Percentiles rank a stretch among this genome's conserved stretches.
phyloP scores from a whole-genome alignment of 192 early-diverging fungal species.

The Coemansia guatemalensis region DNA sequence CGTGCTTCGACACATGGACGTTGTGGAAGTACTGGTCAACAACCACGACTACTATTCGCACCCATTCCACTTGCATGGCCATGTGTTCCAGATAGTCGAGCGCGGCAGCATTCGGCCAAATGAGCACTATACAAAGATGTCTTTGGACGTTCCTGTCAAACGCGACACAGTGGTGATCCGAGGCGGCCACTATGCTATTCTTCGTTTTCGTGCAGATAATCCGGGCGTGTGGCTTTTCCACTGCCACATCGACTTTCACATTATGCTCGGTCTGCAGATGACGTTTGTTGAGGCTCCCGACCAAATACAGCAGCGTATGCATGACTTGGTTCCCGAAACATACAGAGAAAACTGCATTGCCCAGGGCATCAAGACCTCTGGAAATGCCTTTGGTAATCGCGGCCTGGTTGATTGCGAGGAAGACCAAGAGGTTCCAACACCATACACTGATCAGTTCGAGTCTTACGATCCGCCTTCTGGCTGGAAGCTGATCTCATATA shows the following conservation, averaged over 20 bases:
- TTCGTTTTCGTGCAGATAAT: conserved; percentile 78
- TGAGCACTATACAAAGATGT: conserved; percentile 30
- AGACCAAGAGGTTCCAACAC: conserved; percentile 37
- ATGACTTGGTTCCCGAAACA: conserved; percentile 45
- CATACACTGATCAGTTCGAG: conserved; percentile 38
- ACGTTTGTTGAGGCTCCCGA: conserved; percentile 73
- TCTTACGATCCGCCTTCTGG: conserved; percentile 34
- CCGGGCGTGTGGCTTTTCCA: conserved; percentile 85
- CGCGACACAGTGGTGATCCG: conserved; percentile 74
- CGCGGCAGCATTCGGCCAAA: conserved; percentile 51
- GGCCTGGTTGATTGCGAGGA: conserved; percentile 59
- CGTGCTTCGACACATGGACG: conserved; percentile 63
- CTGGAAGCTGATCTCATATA: conserved; percentile 46
- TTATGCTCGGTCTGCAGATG: conserved; percentile 68
- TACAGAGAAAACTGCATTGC: conserved; percentile 63
- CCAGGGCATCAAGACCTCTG: conserved; percentile 59
- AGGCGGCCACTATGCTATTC: conserved; percentile 60
- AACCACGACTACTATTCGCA: conserved; percentile 78
- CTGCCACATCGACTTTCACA: conserved; percentile 66
- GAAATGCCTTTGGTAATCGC: conserved; percentile 70
- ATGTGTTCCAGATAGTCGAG: conserved; percentile 76
- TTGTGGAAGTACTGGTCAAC: conserved; percentile 66
- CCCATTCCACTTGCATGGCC: conserved; percentile 85
- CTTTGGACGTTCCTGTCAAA: conserved; percentile 14
- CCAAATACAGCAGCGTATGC: conserved; percentile 51